phyloP scores from a whole-genome alignment of 2,329 filamentous ascomycete species.

The Apiospora saccharicola region DNA sequence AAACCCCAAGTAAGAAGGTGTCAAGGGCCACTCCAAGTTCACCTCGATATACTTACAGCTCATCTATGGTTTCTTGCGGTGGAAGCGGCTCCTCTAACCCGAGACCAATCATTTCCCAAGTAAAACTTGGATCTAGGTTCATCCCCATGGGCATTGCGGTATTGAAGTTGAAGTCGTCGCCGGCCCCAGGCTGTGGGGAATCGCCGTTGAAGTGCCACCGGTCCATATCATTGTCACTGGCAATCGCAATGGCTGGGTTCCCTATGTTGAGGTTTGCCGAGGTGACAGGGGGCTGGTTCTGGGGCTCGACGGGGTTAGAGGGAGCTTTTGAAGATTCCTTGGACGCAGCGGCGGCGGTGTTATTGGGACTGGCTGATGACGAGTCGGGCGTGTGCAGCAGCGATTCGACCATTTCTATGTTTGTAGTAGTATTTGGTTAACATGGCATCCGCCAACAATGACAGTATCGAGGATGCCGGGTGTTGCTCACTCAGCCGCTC shows the following conservation, averaged over 20 bases:
- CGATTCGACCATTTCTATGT: conserved; percentile 90
- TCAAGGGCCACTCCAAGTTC: not conserved
- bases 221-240: conserved; percentile 57
- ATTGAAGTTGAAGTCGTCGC: conserved; percentile 68
- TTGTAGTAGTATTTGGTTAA: conserved; percentile 20
- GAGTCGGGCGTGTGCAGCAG: conserved; percentile 82
- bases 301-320: conserved; percentile 43
- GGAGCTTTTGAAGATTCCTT: conserved; percentile 35
- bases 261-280: conserved; percentile 51
- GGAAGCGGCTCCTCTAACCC: conserved; percentile 67
- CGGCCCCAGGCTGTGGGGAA: conserved; percentile 55
- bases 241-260: conserved; percentile 56
- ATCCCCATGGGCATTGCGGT: conserved; percentile 52
- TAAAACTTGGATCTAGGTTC: conserved; percentile 64
- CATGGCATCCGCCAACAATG: conserved; percentile 29
- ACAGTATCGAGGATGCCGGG: conserved; percentile 23
- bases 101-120: conserved; percentile 78
- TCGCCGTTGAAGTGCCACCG: conserved; percentile 63
- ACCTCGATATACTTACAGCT: conserved; percentile 66
- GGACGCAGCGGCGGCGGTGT: not conserved
- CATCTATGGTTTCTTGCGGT: conserved; percentile 73
- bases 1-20: not conserved
- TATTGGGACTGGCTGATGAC: conserved; percentile 39
- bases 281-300: conserved; percentile 41
- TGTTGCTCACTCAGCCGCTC: conserved; percentile 80